Percentiles rank a stretch among this genome's conserved stretches.
Conservation (phyloP, 2,329 filamentous ascomycete species). For the Paraphaeosphaeria minitans region DNA sequence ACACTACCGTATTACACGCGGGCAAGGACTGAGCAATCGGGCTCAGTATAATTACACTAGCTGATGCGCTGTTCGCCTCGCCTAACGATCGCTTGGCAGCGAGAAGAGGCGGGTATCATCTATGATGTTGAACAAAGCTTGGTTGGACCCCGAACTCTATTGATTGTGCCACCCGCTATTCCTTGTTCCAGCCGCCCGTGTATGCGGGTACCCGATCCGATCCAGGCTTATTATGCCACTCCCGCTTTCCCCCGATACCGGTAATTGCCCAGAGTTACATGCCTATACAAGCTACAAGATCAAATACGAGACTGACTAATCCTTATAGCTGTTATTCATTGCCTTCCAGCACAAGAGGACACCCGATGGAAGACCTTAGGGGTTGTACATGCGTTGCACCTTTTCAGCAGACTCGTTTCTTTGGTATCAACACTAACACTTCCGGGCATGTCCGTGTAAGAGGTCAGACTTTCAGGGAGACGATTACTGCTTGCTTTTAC, state of each 20-base stretch:
- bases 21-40: neutral
- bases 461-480: neutral
- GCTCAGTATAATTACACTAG: neutral
- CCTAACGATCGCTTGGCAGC: neutral
- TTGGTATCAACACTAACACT: neutral
- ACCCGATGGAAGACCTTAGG: neutral
- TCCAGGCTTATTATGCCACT: neutral
- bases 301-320: neutral
- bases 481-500: neutral
- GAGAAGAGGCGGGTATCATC: neutral
- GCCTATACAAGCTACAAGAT: neutral
- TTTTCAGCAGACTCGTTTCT: neutral
- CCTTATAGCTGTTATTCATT: neutral
- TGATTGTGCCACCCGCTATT: neutral
- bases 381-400: neutral
- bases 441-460: neutral
- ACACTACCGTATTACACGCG: neutral
- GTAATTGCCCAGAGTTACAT: neutral
- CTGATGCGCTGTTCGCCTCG: neutral
- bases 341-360: neutral
- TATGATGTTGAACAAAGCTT: neutral
- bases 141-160: neutral
- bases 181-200: neutral
- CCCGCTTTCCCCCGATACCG: neutral
- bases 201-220: conserved; percentile 4